phyloP scores from a whole-genome alignment of 2,329 filamentous ascomycete species.

The Alternaria ventricosa region DNA sequence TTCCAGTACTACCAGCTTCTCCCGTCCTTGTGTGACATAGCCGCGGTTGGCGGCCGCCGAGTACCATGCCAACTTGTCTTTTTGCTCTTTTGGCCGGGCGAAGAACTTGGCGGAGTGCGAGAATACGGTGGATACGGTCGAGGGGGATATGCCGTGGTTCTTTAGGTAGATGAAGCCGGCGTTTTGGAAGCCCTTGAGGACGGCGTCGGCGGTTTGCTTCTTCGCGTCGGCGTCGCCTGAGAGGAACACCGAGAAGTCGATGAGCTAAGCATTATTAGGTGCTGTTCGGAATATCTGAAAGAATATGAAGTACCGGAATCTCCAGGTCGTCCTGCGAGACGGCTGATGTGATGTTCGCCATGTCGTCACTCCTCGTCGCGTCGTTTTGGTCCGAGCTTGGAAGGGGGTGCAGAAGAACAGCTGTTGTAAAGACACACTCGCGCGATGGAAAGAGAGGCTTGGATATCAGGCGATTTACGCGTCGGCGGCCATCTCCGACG shows the following conservation, averaged over 20 bases:
- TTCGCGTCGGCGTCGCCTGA: slow-evolving; percentile 67
- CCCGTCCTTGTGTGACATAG: slow-evolving; percentile 54
- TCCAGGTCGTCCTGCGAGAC: slow-evolving; percentile 49
- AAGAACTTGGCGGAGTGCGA: slow-evolving; percentile 50
- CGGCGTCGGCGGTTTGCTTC: slow-evolving; percentile 69
- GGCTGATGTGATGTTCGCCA: slow-evolving; percentile 38
- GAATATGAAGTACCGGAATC: slow-evolving; percentile 41
- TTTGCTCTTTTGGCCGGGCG: slow-evolving; percentile 45
- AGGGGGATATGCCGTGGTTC: slow-evolving; percentile 73
- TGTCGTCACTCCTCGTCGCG: slow-evolving; percentile 7
- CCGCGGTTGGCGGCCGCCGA: slow-evolving; percentile 57
- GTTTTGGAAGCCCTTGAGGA: slow-evolving; percentile 80
- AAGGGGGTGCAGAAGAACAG: neutral
- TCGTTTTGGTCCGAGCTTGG: neutral
- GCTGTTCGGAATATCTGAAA: neutral
- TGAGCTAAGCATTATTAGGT: slow-evolving; percentile 60
- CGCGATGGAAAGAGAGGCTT: neutral
- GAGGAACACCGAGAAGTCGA: slow-evolving; percentile 79
- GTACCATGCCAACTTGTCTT: slow-evolving; percentile 51
- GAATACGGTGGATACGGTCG: slow-evolving; percentile 69
- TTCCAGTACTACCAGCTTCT: slow-evolving; percentile 49
- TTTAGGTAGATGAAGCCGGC: slow-evolving; percentile 90
- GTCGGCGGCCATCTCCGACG: slow-evolving; percentile 29
- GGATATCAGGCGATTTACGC: slow-evolving; percentile 13
- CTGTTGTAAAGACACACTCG: neutral